Conservation (phyloP, 73 alveolate species). For the Urostyla sp. region DNA sequence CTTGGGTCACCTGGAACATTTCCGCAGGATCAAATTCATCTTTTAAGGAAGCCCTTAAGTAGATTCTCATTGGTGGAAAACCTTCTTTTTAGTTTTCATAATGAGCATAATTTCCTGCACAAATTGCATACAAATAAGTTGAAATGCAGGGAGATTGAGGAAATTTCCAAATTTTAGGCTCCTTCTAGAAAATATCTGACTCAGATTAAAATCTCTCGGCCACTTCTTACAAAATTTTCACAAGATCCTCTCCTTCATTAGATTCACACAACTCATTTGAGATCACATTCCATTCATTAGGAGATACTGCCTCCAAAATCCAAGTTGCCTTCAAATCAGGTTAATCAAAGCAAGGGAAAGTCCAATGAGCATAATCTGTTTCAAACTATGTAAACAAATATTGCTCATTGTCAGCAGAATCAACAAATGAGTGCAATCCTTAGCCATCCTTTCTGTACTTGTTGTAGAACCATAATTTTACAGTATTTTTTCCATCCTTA, state of each 20-base stretch:
- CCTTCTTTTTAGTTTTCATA: slow-evolving; percentile 47
- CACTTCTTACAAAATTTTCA: background rate
- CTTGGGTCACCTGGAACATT: slow-evolving; percentile 68
- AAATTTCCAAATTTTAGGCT: background rate
- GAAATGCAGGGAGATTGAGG: slow-evolving; percentile 79
- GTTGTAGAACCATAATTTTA: slow-evolving; percentile 22
- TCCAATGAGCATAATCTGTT: slow-evolving; percentile 63
- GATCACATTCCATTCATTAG: slow-evolving; percentile 94
- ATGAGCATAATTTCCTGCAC: slow-evolving; percentile 84
- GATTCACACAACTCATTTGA: slow-evolving; percentile 71
- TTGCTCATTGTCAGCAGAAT: slow-evolving; percentile 63
- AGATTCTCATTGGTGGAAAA: slow-evolving; percentile 76
- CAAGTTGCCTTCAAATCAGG: slow-evolving; percentile 74
- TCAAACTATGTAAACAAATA: slow-evolving; percentile 68
- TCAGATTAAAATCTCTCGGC: slow-evolving; percentile 2
- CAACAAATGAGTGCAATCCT: slow-evolving; percentile 62
- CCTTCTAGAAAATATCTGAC: background rate
- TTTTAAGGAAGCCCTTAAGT: slow-evolving; percentile 75
- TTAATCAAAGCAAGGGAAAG: slow-evolving; percentile 72
- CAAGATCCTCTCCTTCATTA: background rate
- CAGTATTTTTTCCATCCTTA: slow-evolving; percentile 6
- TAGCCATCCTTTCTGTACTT: slow-evolving; percentile 61
- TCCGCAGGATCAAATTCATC: slow-evolving; percentile 65
- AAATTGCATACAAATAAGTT: slow-evolving; percentile 85
- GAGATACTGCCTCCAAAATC: slow-evolving; percentile 74